Conservation (phyloP, 345 rosid species). For the Gossypium rotundifolium region DNA sequence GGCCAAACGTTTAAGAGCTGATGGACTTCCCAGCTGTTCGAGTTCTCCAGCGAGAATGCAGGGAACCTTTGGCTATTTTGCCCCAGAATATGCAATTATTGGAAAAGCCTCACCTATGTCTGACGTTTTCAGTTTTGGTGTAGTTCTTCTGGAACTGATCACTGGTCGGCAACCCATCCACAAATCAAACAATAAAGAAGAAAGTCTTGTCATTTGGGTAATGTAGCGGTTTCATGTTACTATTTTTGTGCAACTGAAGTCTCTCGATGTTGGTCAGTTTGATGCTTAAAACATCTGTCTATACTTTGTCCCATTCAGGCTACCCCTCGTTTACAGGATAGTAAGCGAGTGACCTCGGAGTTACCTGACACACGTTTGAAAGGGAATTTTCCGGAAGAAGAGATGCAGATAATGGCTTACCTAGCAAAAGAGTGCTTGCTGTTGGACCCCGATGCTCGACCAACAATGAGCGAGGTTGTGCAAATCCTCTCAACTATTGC, state of each 20-base stretch:
- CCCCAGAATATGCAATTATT: conserved; percentile 54
- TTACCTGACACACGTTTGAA: conserved; percentile 77
- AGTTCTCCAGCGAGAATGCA: conserved; percentile 93
- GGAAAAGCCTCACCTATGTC: conserved; percentile 95
- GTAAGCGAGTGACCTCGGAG: conserved; percentile 54
- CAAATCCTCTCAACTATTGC: conserved; percentile 86
- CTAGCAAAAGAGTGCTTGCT: conserved; percentile 90
- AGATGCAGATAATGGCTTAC: conserved; percentile 89
- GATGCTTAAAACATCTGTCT: background rate
- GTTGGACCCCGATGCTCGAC: conserved; percentile 84
- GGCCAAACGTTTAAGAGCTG: conserved; percentile 86
- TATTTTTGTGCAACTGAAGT: background rate
- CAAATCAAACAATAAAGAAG: conserved; percentile 58
- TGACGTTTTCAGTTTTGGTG: conserved; percentile 97
- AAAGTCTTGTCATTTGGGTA: conserved; percentile 97
- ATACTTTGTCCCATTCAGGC: conserved; percentile 41
- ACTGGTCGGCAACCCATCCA: conserved; percentile 87
- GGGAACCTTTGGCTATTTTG: conserved; percentile 70
- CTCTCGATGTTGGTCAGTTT: background rate
- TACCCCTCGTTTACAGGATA: conserved; percentile 69
- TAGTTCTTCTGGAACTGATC: conserved; percentile 89
- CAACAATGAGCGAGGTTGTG: conserved; percentile 95
- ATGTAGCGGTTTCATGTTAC: background rate
- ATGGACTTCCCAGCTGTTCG: conserved; percentile 71
- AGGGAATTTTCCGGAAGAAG: conserved; percentile 72